phyloP scores from a whole-genome alignment of 768 basidiomycete genomes.

The Botryobasidium botryosum region DNA sequence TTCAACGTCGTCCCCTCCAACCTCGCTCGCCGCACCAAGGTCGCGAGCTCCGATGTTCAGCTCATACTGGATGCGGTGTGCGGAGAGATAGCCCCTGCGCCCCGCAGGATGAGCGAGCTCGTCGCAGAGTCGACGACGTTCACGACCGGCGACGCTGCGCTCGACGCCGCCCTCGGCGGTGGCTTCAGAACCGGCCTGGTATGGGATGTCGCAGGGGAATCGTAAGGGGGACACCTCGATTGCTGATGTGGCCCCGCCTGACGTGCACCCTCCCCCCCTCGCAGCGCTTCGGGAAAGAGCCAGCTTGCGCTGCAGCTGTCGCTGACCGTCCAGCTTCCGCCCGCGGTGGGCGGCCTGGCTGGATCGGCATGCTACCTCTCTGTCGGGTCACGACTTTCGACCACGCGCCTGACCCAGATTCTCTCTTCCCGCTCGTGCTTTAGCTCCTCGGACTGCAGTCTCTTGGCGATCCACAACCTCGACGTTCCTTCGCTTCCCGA shows the following conservation, averaged over 20 bases:
- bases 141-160: constrained; percentile 52
- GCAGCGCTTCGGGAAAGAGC: constrained; percentile 86
- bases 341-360: constrained; percentile 34
- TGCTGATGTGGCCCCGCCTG: neutral
- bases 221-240: constrained; percentile 37
- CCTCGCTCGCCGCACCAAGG: too few relatives aligned
- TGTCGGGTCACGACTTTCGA: constrained; percentile 51
- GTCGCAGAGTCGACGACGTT: constrained; percentile 18
- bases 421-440: constrained; percentile 32
- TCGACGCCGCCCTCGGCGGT: constrained; percentile 61
- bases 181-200: constrained; percentile 65
- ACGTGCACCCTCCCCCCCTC: constrained; percentile 5
- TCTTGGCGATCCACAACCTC: constrained; percentile 46
- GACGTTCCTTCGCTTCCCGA: constrained; percentile 30
- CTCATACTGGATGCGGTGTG: neutral
- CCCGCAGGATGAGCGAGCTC: neutral
- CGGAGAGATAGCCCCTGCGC: neutral
- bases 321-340: constrained; percentile 57
- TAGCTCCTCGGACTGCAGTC: constrained; percentile 26
- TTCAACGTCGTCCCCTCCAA: too few relatives aligned
- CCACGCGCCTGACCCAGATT: constrained; percentile 51
- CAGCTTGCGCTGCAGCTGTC: constrained; percentile 79
- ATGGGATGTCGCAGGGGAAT: constrained; percentile 81
- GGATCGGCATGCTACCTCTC: constrained; percentile 68
- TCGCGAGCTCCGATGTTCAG: too few relatives aligned